Evolutionary conservation across 768 basidiomycete species (phyloP).

Genomic region (Boletus coccyginus): DNA sequence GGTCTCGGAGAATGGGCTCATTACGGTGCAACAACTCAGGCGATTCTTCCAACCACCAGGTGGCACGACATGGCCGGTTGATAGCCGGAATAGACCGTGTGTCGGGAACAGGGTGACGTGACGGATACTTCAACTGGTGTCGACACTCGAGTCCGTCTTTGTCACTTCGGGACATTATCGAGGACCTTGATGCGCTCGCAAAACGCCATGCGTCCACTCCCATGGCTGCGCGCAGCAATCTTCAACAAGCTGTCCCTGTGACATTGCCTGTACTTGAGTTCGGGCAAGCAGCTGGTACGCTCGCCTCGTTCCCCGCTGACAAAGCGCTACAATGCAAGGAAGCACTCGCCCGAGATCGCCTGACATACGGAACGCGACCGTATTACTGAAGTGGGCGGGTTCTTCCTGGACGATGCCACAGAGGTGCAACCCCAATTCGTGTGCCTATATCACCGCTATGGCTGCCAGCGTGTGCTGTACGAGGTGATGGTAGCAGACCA

Average conservation of each 20-base stretch:
- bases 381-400: slow-evolving; percentile 44
- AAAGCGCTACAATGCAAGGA: slow-evolving; percentile 28
- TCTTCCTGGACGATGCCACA: slow-evolving; percentile 52
- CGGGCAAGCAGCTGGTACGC: slow-evolving; percentile 45
- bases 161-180: slow-evolving; percentile 30
- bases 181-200: slow-evolving; percentile 29
- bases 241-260: slow-evolving; percentile 49
- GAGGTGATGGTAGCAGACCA: slow-evolving; percentile 50
- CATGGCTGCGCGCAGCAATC: slow-evolving; percentile 46
- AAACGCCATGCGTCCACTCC: slow-evolving; percentile 35
- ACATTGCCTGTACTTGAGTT: slow-evolving; percentile 44
- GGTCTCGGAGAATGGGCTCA: slow-evolving; percentile 47
- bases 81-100: not conserved
- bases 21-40: slow-evolving; percentile 50
- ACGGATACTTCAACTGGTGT: slow-evolving; percentile 47
- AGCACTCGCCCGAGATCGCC: slow-evolving; percentile 27
- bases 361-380: slow-evolving; percentile 45
- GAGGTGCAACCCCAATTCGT: slow-evolving; percentile 47
- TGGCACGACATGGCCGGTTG: not conserved
- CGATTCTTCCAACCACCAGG: slow-evolving; percentile 5
- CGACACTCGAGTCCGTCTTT: slow-evolving; percentile 37
- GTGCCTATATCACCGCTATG: slow-evolving; percentile 45
- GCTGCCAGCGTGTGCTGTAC: slow-evolving; percentile 40
- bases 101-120: slow-evolving; percentile 39
- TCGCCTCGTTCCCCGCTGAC: slow-evolving; percentile 42